phyloP scores from a whole-genome alignment of 257 asterid genomes.

The Euphrasia confusa region DNA sequence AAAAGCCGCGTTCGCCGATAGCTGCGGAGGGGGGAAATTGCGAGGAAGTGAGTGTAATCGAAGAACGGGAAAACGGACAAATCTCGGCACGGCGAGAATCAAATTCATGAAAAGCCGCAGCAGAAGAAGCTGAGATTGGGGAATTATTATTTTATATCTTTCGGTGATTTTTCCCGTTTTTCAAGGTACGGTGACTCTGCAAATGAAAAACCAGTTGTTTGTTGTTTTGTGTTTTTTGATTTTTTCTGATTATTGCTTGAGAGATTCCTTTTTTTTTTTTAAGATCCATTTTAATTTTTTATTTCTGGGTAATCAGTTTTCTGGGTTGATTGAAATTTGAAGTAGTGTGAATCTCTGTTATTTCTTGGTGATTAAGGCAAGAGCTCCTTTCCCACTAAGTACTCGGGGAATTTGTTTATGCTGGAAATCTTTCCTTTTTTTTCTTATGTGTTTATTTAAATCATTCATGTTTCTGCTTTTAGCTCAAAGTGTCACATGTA shows the following conservation, averaged over 20 bases:
- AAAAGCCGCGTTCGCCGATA: conserved; percentile 28
- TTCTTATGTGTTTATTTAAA: background rate
- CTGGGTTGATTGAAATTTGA: conserved; percentile 11
- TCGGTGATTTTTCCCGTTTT: conserved; percentile 21
- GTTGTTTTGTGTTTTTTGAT: conserved; percentile 21
- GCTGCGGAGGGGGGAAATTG: conserved; percentile 22
- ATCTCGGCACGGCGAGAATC: conserved; percentile 22
- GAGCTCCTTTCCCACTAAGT: conserved; percentile 21
- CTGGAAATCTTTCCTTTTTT: conserved; percentile 8
- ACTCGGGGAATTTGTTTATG: conserved; percentile 18
- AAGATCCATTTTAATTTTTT: conserved; percentile 13
- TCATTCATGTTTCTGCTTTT: conserved; percentile 16
- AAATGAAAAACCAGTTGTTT: conserved; percentile 18
- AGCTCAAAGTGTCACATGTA: conserved; percentile 22
- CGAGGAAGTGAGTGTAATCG: conserved; percentile 20
- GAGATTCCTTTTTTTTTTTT: conserved; percentile 25
- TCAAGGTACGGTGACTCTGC: conserved; percentile 30
- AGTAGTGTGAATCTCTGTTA: conserved; percentile 24
- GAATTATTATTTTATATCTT: conserved; percentile 3
- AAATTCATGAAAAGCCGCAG: conserved; percentile 26
- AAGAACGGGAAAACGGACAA: conserved; percentile 15
- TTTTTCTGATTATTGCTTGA: conserved; percentile 15
- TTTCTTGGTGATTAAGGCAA: conserved; percentile 31
- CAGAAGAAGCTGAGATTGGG: conserved; percentile 29
- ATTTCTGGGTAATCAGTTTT: conserved; percentile 17